These are phyloP conservation scores for Verticillium tricorpus DNA, from an alignment of 2,329 filamentous ascomycete genomes.

Conservation along the genomic window DNA sequence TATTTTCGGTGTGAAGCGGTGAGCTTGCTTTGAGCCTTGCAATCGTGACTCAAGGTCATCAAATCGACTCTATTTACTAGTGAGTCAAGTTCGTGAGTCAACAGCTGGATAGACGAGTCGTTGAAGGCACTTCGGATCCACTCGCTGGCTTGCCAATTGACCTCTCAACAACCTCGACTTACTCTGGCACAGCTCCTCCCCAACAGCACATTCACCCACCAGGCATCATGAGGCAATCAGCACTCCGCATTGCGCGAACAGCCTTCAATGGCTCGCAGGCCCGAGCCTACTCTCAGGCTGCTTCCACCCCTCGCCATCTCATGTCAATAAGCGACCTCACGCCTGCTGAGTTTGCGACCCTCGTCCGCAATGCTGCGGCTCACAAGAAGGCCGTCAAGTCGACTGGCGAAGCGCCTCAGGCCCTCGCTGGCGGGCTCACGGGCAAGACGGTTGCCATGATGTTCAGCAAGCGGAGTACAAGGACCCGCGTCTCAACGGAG, in stretches of 20 bases:
- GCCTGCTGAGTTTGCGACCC: conserved; percentile 69
- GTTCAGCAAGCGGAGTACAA: conserved; percentile 93
- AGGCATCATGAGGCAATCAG: conserved; percentile 27
- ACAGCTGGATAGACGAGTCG: background rate
- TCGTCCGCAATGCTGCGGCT: conserved; percentile 76
- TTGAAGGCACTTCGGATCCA: background rate
- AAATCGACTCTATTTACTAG: background rate
- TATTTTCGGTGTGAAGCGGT: conserved; percentile 14
- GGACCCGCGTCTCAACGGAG: conserved; percentile 91
- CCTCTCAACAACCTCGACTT: background rate
- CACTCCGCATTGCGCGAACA: conserved; percentile 26
- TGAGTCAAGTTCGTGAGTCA: background rate
- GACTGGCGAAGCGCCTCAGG: conserved; percentile 48
- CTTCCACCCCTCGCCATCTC: conserved; percentile 66
- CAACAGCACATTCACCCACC: background rate
- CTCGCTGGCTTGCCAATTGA: background rate
- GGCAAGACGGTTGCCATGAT: conserved; percentile 89
- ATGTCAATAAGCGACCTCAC: conserved; percentile 87
- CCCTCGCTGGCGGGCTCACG: conserved; percentile 57
- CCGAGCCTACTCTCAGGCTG: conserved; percentile 37
- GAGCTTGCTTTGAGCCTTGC: conserved; percentile 6
- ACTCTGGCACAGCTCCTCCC: background rate
- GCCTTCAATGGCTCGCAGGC: conserved; percentile 31
- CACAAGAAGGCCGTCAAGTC: conserved; percentile 77
- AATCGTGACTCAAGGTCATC: conserved; percentile 9